A percentile compares a stretch with the other conserved stretches of the same genome.
These are phyloP conservation scores for Suhomyces yuchorum DNA, from an alignment of 1,139 yeast species.

Conservation along the genomic window DNA sequence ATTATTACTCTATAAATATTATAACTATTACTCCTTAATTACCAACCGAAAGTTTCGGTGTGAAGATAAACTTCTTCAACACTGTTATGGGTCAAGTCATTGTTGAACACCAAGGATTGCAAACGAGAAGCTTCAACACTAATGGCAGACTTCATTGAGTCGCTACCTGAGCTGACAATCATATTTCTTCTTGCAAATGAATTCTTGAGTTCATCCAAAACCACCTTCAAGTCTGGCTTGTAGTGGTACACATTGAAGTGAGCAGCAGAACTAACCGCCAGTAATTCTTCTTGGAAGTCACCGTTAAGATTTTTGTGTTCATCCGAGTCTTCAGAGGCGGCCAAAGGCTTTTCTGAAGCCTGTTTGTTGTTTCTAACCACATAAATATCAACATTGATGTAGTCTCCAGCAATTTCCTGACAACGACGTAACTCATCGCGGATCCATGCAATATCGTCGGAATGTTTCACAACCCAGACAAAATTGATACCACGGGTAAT, in stretches of 20 bases:
- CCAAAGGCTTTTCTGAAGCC: neutral
- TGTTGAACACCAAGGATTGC: conserved; percentile 37
- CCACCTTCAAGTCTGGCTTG: conserved; percentile 37
- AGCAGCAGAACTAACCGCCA: conserved; percentile 1
- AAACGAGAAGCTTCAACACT: conserved; percentile 45
- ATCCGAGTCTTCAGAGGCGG: neutral
- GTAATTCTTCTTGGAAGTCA: conserved; percentile 4
- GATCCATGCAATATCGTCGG: conserved; percentile 49
- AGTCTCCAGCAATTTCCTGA: conserved; percentile 25
- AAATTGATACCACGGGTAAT: conserved; percentile 39
- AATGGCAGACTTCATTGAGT: conserved; percentile 44
- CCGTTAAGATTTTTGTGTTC: neutral
- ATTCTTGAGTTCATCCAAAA: conserved; percentile 23
- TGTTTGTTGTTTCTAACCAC: conserved; percentile 18
- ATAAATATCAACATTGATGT: conserved; percentile 31
- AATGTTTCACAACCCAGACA: conserved; percentile 50
- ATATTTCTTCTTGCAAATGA: conserved; percentile 43
- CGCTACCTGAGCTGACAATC: conserved; percentile 55
- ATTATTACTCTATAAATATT: conserved; percentile 2
- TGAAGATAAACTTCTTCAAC: conserved; percentile 58
- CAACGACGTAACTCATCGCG: conserved; percentile 40
- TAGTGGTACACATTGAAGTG: conserved; percentile 24
- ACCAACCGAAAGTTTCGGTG: conserved; percentile 65
- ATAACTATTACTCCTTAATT: conserved; percentile 2
- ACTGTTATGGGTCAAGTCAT: conserved; percentile 25